Evolutionary conservation across 768 basidiomycete species (phyloP).

Genomic region (Kwoniella newhampshirensis): DNA sequence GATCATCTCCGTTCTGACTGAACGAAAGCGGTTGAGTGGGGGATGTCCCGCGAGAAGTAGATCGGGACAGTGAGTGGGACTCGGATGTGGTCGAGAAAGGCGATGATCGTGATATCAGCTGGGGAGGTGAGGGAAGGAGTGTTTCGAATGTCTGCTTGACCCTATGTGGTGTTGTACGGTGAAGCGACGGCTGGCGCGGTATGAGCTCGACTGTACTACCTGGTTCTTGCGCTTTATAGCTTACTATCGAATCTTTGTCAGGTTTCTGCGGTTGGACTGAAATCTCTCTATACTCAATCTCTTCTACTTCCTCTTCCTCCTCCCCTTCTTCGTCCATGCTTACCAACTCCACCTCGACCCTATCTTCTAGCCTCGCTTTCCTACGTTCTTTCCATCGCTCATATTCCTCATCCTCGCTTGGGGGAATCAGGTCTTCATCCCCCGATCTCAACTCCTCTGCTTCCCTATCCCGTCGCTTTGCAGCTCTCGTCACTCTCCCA

Average conservation of each 20-base stretch:
- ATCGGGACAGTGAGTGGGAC: too few species aligned
- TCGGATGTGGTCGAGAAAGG: not conserved
- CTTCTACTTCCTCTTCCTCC: not conserved
- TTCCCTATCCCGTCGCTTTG: slow-evolving; percentile 8
- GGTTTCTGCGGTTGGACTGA: slow-evolving; percentile 9
- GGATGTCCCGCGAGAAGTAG: slow-evolving; percentile 8
- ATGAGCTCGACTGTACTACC: not conserved
- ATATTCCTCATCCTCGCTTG: slow-evolving; percentile 39
- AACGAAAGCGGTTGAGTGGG: slow-evolving; percentile 17
- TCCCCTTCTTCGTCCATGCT: not conserved
- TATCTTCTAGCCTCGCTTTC: not conserved
- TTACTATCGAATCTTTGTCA: slow-evolving; percentile 2
- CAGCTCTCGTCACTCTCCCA: slow-evolving; percentile 9
- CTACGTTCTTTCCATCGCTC: slow-evolving; percentile 23
- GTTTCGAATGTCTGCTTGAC: slow-evolving; percentile 1
- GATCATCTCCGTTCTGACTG: slow-evolving; percentile 13
- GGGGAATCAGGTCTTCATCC: slow-evolving; percentile 35
- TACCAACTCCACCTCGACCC: not conserved
- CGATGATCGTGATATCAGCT: slow-evolving; percentile 1
- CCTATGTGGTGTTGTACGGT: not conserved
- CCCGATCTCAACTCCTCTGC: slow-evolving; percentile 1
- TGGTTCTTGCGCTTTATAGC: too few species aligned
- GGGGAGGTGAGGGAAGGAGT: slow-evolving; percentile 12
- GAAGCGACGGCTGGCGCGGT: not conserved
- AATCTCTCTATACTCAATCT: too few species aligned